A percentile compares a stretch with the other conserved stretches of the same genome.
Conservation (phyloP, 108 stramenopile species). For the Conticribra weissflogii region DNA sequence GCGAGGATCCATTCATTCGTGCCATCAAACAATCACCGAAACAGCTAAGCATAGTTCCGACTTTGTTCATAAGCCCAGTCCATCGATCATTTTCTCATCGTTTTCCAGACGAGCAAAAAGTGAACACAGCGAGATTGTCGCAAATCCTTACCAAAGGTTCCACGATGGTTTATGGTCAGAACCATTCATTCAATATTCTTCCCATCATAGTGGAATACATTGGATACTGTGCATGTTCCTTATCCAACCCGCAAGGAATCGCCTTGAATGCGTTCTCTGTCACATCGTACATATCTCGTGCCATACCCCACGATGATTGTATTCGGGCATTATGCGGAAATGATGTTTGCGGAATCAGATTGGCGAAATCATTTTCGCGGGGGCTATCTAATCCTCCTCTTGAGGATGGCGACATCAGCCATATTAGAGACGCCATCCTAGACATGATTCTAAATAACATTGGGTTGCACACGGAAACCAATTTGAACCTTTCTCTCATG, state of each 20-base stretch:
- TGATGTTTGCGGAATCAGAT: slow-evolving; percentile 22
- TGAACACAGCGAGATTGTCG: slow-evolving; percentile 30
- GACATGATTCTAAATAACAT: slow-evolving; percentile 44
- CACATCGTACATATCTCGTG: slow-evolving; percentile 41
- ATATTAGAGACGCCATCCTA: slow-evolving; percentile 38
- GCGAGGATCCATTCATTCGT: slow-evolving; percentile 63
- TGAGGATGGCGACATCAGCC: slow-evolving; percentile 26
- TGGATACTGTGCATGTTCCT: slow-evolving; percentile 45
- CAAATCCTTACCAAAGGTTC: slow-evolving; percentile 20
- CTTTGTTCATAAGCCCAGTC: slow-evolving; percentile 53
- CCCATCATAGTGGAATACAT: slow-evolving; percentile 48
- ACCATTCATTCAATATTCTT: slow-evolving; percentile 38
- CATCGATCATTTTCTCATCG: slow-evolving; percentile 47
- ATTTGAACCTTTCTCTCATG: slow-evolving; percentile 29
- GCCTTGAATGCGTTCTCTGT: slow-evolving; percentile 39
- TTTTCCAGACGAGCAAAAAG: slow-evolving; percentile 39
- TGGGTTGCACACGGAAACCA: slow-evolving; percentile 14
- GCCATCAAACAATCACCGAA: slow-evolving; percentile 29
- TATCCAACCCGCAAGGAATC: slow-evolving; percentile 35
- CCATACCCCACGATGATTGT: slow-evolving; percentile 33
- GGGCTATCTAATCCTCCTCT: slow-evolving; percentile 51
- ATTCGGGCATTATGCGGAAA: slow-evolving; percentile 34
- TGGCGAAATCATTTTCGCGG: slow-evolving; percentile 45
- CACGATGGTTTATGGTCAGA: slow-evolving; percentile 11
- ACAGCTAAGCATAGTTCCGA: slow-evolving; percentile 42